Evolutionary conservation across 352 stramenopile species (phyloP), one percentile per base, ranked within the genome.

Genomic region (Phytophthora melonis): DNA sequence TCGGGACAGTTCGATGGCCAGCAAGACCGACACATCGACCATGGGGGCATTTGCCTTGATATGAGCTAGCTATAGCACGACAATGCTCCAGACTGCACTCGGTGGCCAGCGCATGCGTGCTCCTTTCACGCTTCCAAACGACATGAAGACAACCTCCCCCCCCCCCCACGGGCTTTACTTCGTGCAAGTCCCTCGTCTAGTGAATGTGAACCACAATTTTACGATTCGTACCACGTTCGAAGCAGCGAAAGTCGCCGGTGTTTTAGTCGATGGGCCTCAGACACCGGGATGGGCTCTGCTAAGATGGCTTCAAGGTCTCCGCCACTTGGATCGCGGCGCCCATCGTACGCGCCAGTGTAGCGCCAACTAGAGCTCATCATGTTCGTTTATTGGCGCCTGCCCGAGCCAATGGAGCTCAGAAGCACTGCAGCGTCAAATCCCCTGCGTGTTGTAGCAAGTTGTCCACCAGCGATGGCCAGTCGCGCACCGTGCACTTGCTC

Each of bases 371-470:
- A 54, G 67, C 18, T 45, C 50, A 56, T 53, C 39, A 23, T 53
- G 67, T 30, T 8, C 27, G 18, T 21, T 68, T 54, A 74, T 74
- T 70, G 67, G 67, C 5, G 53, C 63, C 53, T 39, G 34, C 19
- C 5, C 16, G 18, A 5, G 43, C 43, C 43, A 50, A 50, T 50
- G 16, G 14, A 21, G 13, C 43, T 8, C 43, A 2, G 8, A 50
- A n/a, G 30, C 19, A 19, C n/a, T 32, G 47, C 47, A 19, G 47
- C 32, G 47, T 30, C 21, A 18, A 50, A 50, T 50, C n/a, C 16
- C 6, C 43, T 18, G 47, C n/a, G 47, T 30, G 47, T 14, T 11
- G 47, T 16, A 55, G 19, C 47, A 18, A 55, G 47, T 27, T 55
- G 19, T 55, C 47, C 19, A 55, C 47, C 19, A 19, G 11, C 19